Percentiles rank a stretch among this genome's conserved stretches.
phyloP scores from a whole-genome alignment of 768 basidiomycete genomes.

The Kwoniella heveanensis region DNA sequence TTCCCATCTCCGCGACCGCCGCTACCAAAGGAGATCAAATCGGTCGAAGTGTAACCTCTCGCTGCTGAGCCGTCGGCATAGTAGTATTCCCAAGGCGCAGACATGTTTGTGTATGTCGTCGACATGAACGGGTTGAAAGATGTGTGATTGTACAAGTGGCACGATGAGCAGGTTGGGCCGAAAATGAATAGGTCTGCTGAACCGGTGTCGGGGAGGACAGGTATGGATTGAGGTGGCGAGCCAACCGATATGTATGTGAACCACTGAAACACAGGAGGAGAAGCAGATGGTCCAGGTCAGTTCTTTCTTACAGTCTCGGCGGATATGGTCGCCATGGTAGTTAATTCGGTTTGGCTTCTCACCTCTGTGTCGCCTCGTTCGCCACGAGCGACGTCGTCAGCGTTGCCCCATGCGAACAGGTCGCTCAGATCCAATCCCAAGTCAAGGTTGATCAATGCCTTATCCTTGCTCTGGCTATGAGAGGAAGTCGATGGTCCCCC shows the following conservation, averaged over 20 bases:
- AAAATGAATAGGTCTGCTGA: conserved; percentile 34
- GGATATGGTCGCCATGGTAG: too few relatives aligned
- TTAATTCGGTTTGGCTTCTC: too few relatives aligned
- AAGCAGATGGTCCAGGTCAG: too few relatives aligned
- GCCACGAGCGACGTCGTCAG: conserved; percentile 27
- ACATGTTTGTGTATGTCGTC: conserved; percentile 18
- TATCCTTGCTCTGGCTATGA: background rate
- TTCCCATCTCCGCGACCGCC: background rate
- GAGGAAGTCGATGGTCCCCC: conserved; percentile 1
- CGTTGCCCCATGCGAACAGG: conserved; percentile 26
- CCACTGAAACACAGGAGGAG: too few relatives aligned
- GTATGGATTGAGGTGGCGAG: conserved; percentile 31
- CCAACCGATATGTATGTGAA: conserved; percentile 35
- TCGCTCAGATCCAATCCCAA: conserved; percentile 11
- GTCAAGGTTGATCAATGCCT: conserved; percentile 18
- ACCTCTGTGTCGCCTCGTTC: conserved; percentile 34
- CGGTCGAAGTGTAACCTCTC: conserved; percentile 19
- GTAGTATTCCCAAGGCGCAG: conserved; percentile 17
- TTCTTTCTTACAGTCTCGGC: too few relatives aligned
- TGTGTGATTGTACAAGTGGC: conserved; percentile 22
- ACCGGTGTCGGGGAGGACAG: conserved; percentile 34
- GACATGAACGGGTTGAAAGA: conserved; percentile 13
- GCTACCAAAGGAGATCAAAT: conserved; percentile 18
- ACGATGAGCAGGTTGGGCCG: conserved; percentile 20
- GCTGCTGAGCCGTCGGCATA: conserved; percentile 35